phyloP scores from a whole-genome alignment of 2,329 filamentous ascomycete genomes.

The Arthrocladium fulminans region DNA sequence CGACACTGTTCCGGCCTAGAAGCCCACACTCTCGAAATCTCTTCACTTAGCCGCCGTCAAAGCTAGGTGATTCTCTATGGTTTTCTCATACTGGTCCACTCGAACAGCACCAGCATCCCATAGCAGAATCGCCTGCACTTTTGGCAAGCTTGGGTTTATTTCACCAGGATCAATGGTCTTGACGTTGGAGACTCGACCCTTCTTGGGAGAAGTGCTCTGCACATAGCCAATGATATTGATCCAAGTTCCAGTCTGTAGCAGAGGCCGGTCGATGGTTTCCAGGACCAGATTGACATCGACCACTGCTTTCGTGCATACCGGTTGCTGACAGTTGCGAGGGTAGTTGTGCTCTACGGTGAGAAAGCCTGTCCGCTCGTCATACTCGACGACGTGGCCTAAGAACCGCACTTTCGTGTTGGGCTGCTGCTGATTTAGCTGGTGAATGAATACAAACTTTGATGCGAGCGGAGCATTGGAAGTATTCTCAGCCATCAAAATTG shows the following conservation, averaged over 20 bases:
- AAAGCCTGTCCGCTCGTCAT: conserved; percentile 48
- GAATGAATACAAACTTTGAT: conserved; percentile 57
- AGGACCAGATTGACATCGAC: conserved; percentile 68
- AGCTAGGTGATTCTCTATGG: conserved; percentile 35
- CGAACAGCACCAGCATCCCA: conserved; percentile 69
- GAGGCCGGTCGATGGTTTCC: conserved; percentile 52
- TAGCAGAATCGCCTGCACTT: conserved; percentile 64
- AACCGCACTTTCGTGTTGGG: conserved; percentile 76
- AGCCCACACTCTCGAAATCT: too few relatives aligned
- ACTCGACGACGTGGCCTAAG: conserved; percentile 64
- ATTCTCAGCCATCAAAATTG: neutral
- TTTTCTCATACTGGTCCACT: conserved; percentile 60
- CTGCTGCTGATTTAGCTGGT: conserved; percentile 45
- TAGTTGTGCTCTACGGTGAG: conserved; percentile 62
- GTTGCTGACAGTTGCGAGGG: conserved; percentile 31
- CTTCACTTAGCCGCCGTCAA: neutral
- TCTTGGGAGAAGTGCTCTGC: conserved; percentile 7
- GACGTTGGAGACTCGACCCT: conserved; percentile 24
- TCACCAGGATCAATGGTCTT: neutral
- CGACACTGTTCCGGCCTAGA: too few relatives aligned
- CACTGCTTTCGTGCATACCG: conserved; percentile 39
- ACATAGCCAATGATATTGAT: conserved; percentile 82
- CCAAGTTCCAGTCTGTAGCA: conserved; percentile 66
- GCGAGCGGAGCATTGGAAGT: conserved; percentile 47
- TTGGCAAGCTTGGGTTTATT: neutral